Base-by-base conservation (phyloP, 176 grass and related monocot genomes). In the Carex myosuroides region DNA sequence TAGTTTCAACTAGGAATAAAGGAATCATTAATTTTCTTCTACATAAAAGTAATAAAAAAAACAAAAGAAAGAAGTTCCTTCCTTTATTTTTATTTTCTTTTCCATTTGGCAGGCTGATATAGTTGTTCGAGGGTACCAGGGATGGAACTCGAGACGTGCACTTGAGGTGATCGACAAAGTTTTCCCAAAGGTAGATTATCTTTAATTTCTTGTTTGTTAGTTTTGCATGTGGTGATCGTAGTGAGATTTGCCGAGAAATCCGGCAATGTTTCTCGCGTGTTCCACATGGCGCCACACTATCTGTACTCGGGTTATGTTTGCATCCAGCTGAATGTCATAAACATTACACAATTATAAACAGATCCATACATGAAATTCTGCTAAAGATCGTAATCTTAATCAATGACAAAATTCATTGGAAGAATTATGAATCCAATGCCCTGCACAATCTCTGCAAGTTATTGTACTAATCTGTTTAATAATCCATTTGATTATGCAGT, bases 71-170 rank as follows among this genome's bases (percentile, higher is more conserved):
- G 1, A 60, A 60, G 2, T 60, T 60, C 18, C 58, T 60, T 59
- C 17, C 17, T 20, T 22, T 61, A 21, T 8, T 61, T 61, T 9
- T 22, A n/a, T 76, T 76, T 46, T 11, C 10, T 20, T 54, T 76
- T 21, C 71, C 35, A 61, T 61, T 22, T 22, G n/a, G 17, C 42
- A 96, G 94, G 91, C 94, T 85, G 94, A 96, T 86, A 85, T 96
- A 74, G 14, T 93, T 62, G 55, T 96, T 37, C 88, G 94, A 88
- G 94, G 94, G 33, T 93, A 96, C 79, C 73, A 44, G 61, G 94
- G 83, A 20, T 96, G 94, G 94, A 96, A 96, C 87, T 89, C 93
- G 54, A 96, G 91, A 86, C 91, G 93, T 4, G 93, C 91, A 22
- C 75, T 96, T 75, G 76, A 96, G 85, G 91, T 96, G 57, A 89